Conservation (phyloP, 2,329 filamentous ascomycete species). For the Epichloe aotearoae region DNA sequence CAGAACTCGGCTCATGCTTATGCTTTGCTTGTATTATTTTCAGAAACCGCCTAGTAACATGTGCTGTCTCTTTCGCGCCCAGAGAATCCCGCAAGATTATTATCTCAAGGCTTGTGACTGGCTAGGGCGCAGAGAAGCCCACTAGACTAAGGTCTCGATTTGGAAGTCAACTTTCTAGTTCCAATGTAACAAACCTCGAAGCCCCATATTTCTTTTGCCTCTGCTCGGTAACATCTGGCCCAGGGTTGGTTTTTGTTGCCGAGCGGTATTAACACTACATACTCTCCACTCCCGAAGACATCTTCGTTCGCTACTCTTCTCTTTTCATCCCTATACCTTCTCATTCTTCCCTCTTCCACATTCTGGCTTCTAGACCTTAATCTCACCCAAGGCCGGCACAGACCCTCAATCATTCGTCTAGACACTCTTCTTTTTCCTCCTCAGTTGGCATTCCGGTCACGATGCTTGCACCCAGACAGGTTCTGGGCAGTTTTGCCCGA, state of each 20-base stretch:
- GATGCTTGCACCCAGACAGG: constrained; percentile 61
- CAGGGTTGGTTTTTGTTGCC: constrained; percentile 5
- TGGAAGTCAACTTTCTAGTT: background rate
- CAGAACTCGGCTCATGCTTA: too few species aligned
- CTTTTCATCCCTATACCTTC: constrained; percentile 9
- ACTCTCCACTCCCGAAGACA: constrained; percentile 12
- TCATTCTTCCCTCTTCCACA: constrained; percentile 4
- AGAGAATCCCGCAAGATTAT: constrained; percentile 9
- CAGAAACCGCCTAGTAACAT: too few species aligned
- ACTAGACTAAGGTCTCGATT: background rate
- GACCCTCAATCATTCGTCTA: constrained; percentile 9
- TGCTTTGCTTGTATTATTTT: too few species aligned
- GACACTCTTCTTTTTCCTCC: constrained; percentile 16
- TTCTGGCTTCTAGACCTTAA: constrained; percentile 5
- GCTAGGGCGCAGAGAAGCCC: constrained; percentile 2
- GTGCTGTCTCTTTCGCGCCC: too few species aligned
- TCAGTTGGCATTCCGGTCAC: constrained; percentile 25
- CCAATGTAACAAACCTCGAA: background rate
- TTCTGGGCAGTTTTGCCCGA: constrained; percentile 52
- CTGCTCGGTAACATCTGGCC: constrained; percentile 10
- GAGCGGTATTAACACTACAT: constrained; percentile 11
- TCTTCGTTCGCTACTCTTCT: constrained; percentile 7
- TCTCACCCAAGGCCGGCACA: constrained; percentile 11
- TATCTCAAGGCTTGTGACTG: constrained; percentile 14
- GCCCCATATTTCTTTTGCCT: constrained; percentile 1